These are phyloP conservation scores for Huntiella savannae DNA, from an alignment of 2,329 filamentous ascomycete genomes.

Conservation along the genomic window DNA sequence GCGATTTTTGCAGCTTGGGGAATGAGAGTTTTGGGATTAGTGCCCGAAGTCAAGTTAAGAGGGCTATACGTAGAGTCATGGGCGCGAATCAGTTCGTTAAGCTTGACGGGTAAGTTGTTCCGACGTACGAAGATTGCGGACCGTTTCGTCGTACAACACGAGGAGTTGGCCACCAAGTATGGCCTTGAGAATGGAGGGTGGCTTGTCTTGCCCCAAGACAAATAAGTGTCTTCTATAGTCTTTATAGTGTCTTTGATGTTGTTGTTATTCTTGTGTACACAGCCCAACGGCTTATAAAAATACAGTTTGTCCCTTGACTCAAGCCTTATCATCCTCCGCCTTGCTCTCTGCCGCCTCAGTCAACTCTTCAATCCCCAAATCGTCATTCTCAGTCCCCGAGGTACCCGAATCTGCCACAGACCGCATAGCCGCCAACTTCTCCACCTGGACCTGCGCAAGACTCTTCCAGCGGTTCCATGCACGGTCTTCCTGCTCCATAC, in stretches of 20 bases:
- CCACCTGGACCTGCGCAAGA: constrained; percentile 44
- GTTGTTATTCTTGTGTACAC: no score
- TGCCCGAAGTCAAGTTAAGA: constrained; percentile 38
- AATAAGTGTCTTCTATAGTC: no score
- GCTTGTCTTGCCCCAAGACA: constrained; percentile 4
- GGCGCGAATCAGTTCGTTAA: constrained; percentile 66
- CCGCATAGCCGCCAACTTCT: constrained; percentile 22
- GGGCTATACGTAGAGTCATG: constrained; percentile 84
- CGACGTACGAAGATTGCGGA: constrained; percentile 46
- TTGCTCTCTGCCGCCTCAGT: neutral
- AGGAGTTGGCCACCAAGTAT: constrained; percentile 33
- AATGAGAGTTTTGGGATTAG: constrained; percentile 26
- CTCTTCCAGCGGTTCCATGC: constrained; percentile 69
- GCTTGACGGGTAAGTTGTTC: constrained; percentile 66
- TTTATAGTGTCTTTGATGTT: no score
- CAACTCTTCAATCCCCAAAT: neutral
- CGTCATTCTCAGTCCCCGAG: constrained; percentile 1
- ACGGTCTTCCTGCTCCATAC: constrained; percentile 64
- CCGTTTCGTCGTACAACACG: constrained; percentile 68
- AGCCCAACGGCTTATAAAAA: no score
- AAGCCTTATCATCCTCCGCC: no score
- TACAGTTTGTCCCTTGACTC: no score
- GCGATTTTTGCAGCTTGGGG: constrained; percentile 34
- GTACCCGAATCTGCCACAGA: constrained; percentile 17
- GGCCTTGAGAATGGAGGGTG: constrained; percentile 13